Evolutionary conservation across 2,329 filamentous ascomycete genomes (phyloP), one percentile per base, ranked within the genome.

Genomic region (Lachnellula hyalina): DNA sequence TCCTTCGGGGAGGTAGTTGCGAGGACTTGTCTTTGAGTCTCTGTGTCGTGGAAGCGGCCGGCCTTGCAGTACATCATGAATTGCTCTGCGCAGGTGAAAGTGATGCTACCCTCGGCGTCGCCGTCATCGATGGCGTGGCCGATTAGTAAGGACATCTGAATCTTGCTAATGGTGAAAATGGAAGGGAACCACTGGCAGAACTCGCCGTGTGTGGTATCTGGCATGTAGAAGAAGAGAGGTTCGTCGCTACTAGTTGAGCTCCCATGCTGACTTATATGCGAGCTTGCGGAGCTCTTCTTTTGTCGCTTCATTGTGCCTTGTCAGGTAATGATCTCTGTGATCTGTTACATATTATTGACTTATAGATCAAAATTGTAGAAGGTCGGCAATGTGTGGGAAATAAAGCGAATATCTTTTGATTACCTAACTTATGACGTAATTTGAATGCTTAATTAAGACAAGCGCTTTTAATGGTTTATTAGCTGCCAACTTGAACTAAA

Each of bases 51-150:
- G 57, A 73, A 74, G 3, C 66, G 65, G 14, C 62, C 66, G 17
- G 72, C 72, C 61, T 74, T 73, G 67, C 70, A 71, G 61, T 68
- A 73, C 72, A 73, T 74, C 71, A 74, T 74, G 59, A 71, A 73
- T 53, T 74, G 71, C 58, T 74, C 72, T 6, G 69, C 69, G 53
- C 68, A 72, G 54, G 49, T 62, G 59, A 74, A 72, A 5, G 60
- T 65, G 52, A 72, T 65, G 47, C 23, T 55, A 25, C 44, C 38
- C 28, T 52, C 47, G 19, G 23, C 47, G 25, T 49, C 46, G 45
- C 23, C 36, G 17, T 52, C 54, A 36, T 52, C 42, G 42, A 49
- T 52, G 38, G 49, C 12, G 34, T 67, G 62, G 8, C 65, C 67
- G 34, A 71, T 58, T 1, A 72, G 57, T 1, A 51, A 41, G 6